Evolutionary conservation across 768 basidiomycete genomes (phyloP).

Genomic region (Hericium coralloides): DNA sequence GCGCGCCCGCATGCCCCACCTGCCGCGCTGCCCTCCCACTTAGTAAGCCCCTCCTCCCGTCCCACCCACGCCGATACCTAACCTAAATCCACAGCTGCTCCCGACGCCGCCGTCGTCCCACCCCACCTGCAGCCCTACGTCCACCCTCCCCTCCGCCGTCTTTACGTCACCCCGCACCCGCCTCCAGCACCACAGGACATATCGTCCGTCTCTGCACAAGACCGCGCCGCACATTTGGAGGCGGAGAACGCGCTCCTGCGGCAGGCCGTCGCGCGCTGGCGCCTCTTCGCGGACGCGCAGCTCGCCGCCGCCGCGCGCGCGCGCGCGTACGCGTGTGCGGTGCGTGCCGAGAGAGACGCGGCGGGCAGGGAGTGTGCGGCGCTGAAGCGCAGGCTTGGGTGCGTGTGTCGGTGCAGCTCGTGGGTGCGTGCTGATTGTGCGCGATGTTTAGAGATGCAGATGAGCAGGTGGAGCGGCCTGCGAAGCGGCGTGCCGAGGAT

Average conservation of each 20-base stretch:
- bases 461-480: no score
- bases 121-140: slow-evolving; percentile 9
- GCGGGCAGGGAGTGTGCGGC: slow-evolving; percentile 7
- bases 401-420: neutral
- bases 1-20: slow-evolving; percentile 4
- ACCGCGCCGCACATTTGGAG: slow-evolving; percentile 2
- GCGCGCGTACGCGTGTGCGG: slow-evolving; percentile 1
- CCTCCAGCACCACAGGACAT: neutral
- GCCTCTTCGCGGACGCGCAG: slow-evolving; percentile 8
- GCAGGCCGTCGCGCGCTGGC: slow-evolving; percentile 7
- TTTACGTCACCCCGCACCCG: slow-evolving; percentile 2
- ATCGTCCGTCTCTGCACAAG: neutral
- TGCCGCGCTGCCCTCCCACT: slow-evolving; percentile 8
- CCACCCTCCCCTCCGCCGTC: slow-evolving; percentile 10
- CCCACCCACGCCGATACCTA: neutral
- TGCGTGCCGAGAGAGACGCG: slow-evolving; percentile 6
- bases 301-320: slow-evolving; percentile 1
- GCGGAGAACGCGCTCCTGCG: slow-evolving; percentile 8
- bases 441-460: no score
- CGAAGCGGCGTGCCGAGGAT: no score
- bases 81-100: neutral
- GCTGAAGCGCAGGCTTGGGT: slow-evolving; percentile 6
- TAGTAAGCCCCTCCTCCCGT: neutral
- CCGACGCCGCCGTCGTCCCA: slow-evolving; percentile 5
- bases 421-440: neutral